A percentile compares a stretch with the other conserved stretches of the same genome.
Conservation (phyloP, 306 rosid genomes). For the Lathyrus sativus region DNA sequence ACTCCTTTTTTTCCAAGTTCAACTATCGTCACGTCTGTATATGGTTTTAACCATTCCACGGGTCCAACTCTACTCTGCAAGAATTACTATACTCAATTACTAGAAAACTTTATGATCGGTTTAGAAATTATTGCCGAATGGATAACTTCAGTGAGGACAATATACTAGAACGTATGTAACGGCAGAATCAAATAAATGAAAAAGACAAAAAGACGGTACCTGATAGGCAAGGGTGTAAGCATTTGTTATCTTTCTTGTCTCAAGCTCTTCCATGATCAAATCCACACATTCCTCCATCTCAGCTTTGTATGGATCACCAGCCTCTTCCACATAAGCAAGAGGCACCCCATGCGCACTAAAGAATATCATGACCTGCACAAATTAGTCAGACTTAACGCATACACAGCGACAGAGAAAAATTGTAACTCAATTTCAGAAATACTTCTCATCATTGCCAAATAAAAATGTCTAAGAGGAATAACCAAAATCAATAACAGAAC, state of each 20-base stretch:
- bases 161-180: too few species aligned
- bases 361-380: slow-evolving; percentile 78
- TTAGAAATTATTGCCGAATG: slow-evolving; percentile 3
- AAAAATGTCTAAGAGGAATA: neutral
- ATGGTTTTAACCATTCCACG: slow-evolving; percentile 98
- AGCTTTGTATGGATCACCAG: slow-evolving; percentile 96
- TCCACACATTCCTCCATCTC: slow-evolving; percentile 98
- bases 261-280: slow-evolving; percentile 89
- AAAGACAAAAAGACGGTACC: slow-evolving; percentile 43
- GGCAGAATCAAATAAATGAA: neutral
- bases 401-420: slow-evolving; percentile 11
- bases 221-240: slow-evolving; percentile 90
- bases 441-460: neutral
- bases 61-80: slow-evolving; percentile 99
- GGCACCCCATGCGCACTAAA: slow-evolving; percentile 98
- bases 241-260: slow-evolving; percentile 71
- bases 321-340: slow-evolving; percentile 97
- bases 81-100: slow-evolving; percentile 30
- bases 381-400: neutral
- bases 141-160: neutral
- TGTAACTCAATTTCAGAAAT: slow-evolving; percentile 22
- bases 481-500: neutral
- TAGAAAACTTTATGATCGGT: slow-evolving; percentile 25
- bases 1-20: slow-evolving; percentile 93
- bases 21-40: slow-evolving; percentile 88